Base-by-base conservation (phyloP, 345 rosid genomes). In the Aurinia saxatilis region DNA sequence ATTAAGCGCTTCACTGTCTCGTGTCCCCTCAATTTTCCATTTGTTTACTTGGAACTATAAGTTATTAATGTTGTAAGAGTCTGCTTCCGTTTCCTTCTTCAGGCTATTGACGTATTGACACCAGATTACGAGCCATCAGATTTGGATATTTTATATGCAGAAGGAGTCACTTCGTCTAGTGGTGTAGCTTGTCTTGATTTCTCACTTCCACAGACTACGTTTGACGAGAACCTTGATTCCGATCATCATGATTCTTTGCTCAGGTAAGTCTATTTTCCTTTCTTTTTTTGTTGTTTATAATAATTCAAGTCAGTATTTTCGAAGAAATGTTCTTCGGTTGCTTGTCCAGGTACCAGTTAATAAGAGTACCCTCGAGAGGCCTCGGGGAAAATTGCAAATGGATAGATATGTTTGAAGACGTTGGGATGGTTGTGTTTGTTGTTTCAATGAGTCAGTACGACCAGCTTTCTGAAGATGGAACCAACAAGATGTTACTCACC, bases 381-480 rank as follows among this genome's bases (percentile, higher is more conserved):
- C 83, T 87, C 2, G 95, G 95, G 7, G 99, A 85, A 70, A 90
- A 86, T 77, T 93, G 95, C 78, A 87, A 88, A 64, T 93, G 97
- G 97, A 83, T 93, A 12, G 96, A 93, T 73, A 90, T 90, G 97
- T 95, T 95, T 48, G 99, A 95, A 79, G 99, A 95, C 54, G 80
- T 90, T 19, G 97, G 99, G 36, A 81, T 95, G 77, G 86, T 90
- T 73, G 78, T 86, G 37, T 95, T 95, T 57, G 86, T 91, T 56
- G 91, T 90, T 30, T 10, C 89, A 12, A 70, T 95, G 83, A 87
- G 81, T 21, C 95, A 90, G 77, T 95, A 90, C 19, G 91, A 90
- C 64, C 87, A 90, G 60, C 54, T 59, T 44, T 60, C 84, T 29
- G 71, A 74, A 37, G 90, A 86, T 48, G 84, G 81, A 37, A 75